These are phyloP conservation scores for Trifolium fragiferum DNA, from an alignment of 306 rosid species.

Conservation along the genomic window DNA sequence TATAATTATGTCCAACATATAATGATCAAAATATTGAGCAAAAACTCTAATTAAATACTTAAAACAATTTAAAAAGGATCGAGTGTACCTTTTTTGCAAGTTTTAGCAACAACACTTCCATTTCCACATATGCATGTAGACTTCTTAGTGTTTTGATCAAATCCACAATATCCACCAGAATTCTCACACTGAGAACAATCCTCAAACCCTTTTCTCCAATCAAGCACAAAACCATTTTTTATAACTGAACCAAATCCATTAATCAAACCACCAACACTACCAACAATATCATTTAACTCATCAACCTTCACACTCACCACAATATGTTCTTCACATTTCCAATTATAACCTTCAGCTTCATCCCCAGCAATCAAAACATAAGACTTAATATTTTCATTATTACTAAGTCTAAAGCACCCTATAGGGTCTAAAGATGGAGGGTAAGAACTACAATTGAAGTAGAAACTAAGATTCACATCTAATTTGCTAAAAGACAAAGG, in stretches of 20 bases:
- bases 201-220: constrained; percentile 33
- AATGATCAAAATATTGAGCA: not conserved
- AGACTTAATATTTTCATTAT: constrained; percentile 12
- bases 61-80: not conserved
- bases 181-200: constrained; percentile 45
- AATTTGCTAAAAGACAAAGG: constrained; percentile 31
- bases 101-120: constrained; percentile 33
- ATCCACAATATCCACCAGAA: constrained; percentile 44
- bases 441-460: constrained; percentile 47
- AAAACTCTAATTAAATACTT: not conserved
- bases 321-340: constrained; percentile 41
- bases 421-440: not conserved
- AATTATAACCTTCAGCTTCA: not conserved
- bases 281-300: constrained; percentile 7
- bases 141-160: not conserved
- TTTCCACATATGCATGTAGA: constrained; percentile 42
- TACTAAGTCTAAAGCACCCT: constrained; percentile 28
- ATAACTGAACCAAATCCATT: constrained; percentile 47
- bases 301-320: constrained; percentile 38
- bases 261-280: constrained; percentile 6
- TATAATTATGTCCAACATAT: not conserved
- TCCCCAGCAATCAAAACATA: constrained; percentile 32
- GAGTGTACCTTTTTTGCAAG: constrained; percentile 51
- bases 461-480: constrained; percentile 50
- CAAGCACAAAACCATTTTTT: constrained; percentile 51